These are phyloP conservation scores for Arbutus unedo DNA, from an alignment of 148 eudicot species.

Conservation along the genomic window DNA sequence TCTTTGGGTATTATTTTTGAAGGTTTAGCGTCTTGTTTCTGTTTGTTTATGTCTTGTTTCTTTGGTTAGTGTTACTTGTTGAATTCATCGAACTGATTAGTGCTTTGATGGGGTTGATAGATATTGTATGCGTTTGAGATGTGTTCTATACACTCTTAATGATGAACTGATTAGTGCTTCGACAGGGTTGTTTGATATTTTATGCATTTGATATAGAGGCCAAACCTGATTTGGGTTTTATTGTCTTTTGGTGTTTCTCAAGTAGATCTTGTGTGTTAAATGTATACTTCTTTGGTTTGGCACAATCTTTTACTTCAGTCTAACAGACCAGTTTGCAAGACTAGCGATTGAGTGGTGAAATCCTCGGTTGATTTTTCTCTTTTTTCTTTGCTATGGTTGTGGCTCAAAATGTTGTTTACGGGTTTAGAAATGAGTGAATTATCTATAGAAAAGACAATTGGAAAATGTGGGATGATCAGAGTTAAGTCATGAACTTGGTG, in stretches of 20 bases:
- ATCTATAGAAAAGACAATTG: neutral
- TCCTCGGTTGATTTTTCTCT: neutral
- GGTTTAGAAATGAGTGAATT: neutral
- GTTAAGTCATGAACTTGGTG: neutral
- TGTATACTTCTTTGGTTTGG: neutral
- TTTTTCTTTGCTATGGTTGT: neutral
- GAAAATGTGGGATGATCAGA: neutral
- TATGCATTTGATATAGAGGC: neutral
- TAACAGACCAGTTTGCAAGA: neutral
- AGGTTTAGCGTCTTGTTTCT: neutral
- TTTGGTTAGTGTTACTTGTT: neutral
- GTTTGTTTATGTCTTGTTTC: neutral
- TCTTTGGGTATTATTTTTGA: neutral
- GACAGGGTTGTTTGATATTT: neutral
- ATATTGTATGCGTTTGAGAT: neutral
- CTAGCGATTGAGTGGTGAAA: neutral
- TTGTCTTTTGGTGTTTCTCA: neutral
- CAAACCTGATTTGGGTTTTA: neutral
- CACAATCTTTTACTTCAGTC: neutral
- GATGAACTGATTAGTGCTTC: neutral
- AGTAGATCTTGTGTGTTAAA: neutral
- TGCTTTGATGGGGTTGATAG: too few relatives aligned
- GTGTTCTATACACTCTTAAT: neutral
- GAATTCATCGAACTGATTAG: neutral
- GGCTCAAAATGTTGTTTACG: neutral